Evolutionary conservation across 2,329 filamentous ascomycete species (phyloP), one percentile per base, ranked within the genome.

Genomic region (Arthrobotrys musiformis): DNA sequence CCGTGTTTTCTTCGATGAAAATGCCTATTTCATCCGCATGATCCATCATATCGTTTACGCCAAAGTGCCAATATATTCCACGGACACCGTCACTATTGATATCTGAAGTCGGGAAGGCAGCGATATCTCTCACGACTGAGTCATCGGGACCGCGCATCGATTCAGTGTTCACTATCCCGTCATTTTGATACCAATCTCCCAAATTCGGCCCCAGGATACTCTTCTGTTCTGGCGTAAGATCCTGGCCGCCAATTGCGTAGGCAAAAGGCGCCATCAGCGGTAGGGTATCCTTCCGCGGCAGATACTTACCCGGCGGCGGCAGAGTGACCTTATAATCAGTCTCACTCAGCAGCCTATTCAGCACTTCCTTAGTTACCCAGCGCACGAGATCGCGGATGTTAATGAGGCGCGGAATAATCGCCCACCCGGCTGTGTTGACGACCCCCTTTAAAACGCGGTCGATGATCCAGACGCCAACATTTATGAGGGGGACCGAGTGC

Each of bases 131-230:
- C 26, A 58, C 52, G 52, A 33, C 33, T 24, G 28, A 37, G n/a
- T 28, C 33, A 33, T 37, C 17, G 11, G 52, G 52, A 5, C 52
- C 52, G 22, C 28, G 15, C 52, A 58, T 58, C n/a, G 28, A 33
- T 9, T 33, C 52, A n/a, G 52, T 58, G 19, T 58, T 58, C 28
- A 58, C 52, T 8, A 58, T 13, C 15, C 52, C 52, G 33, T 58
- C 52, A 24, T 58, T 58, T 24, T 58, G 52, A 13, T 37, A 58
- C 52, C 52, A 58, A 37, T 33, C 26, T 11, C 28, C 52, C 15
- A 37, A 13, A 33, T 37, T 46, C 19, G 19, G 42, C 42, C 42
- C 42, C 2, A 46, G 42, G 42, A 46, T 46, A 46, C 17, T 22
- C 42, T 46, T 46, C 17, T 46, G 42, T 24, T 46, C 42, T 9